These are phyloP conservation scores for Plasmopara viticola DNA, from an alignment of 352 stramenopile genomes.

Conservation along the genomic window DNA sequence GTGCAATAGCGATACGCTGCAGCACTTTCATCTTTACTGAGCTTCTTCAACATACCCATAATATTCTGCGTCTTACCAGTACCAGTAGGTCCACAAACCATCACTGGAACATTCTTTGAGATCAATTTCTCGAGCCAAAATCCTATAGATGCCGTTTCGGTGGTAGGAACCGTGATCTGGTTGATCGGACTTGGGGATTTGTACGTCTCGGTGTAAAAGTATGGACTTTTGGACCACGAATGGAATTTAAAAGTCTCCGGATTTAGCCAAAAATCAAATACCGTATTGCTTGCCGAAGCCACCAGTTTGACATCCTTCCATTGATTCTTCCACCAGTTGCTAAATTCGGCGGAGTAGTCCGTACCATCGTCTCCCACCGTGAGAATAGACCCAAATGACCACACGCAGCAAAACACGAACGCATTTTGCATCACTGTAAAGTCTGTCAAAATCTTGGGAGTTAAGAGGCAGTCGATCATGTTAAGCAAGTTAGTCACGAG, in stretches of 20 bases:
- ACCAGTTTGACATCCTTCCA: conserved; percentile 96
- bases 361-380: conserved; percentile 91
- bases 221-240: conserved; percentile 93
- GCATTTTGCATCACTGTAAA: conserved; percentile 85
- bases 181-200: conserved; percentile 82
- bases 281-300: conserved; percentile 87
- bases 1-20: conserved; percentile 83
- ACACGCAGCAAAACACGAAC: conserved; percentile 95
- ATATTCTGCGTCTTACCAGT: conserved; percentile 95
- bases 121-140: conserved; percentile 96
- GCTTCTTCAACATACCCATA: conserved; percentile 91
- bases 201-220: conserved; percentile 90
- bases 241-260: conserved; percentile 89
- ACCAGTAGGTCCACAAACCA: conserved; percentile 92
- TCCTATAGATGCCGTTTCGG: conserved; percentile 91
- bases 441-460: conserved; percentile 64
- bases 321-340: conserved; percentile 93
- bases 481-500: conserved; percentile 90
- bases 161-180: conserved; percentile 91
- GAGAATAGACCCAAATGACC: conserved; percentile 91
- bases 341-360: conserved; percentile 92
- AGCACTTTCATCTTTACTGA: conserved; percentile 81
- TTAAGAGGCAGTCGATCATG: conserved; percentile 92
- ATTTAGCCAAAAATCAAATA: conserved; percentile 98
- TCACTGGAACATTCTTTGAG: conserved; percentile 84